Percentiles rank a stretch among this genome's conserved stretches.
Conservation (phyloP, 176 grass and related monocot genomes). For the Hsuehochloa calcarea region DNA sequence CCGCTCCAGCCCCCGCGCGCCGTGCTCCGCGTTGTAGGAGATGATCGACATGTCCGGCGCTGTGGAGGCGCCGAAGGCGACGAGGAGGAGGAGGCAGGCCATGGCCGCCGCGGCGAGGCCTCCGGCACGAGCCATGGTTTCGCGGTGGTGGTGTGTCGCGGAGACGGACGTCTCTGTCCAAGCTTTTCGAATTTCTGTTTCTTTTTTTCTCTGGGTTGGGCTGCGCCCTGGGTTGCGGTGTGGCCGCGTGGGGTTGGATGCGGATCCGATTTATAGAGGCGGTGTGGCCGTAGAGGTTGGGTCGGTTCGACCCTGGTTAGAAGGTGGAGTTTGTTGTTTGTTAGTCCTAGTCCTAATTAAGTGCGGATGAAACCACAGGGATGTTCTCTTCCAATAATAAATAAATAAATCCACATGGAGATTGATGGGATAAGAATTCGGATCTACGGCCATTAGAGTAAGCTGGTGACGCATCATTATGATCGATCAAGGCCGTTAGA, state of each 20-base stretch:
- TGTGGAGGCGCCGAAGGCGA: neutral
- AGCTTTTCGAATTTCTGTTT: neutral
- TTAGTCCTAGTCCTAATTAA: no score
- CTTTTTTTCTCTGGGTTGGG: neutral
- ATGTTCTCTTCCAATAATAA: no score
- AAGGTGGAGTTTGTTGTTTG: no score
- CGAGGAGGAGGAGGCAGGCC: neutral
- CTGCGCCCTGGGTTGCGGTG: neutral
- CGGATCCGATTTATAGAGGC: conserved; percentile 37
- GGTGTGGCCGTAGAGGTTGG: neutral
- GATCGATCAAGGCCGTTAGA: neutral
- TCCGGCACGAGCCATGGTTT: conserved; percentile 40
- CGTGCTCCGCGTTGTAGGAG: conserved; percentile 55
- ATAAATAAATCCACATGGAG: neutral
- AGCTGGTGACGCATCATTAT: no score
- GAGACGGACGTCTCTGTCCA: conserved; percentile 41
- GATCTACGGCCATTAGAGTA: no score
- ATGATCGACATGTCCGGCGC: conserved; percentile 71
- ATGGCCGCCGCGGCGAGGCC: neutral
- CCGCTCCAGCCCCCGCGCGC: conserved; percentile 44
- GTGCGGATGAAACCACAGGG: no score
- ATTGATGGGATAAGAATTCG: neutral
- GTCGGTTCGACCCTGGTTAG: neutral
- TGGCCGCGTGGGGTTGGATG: neutral
- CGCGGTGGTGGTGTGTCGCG: neutral